These are phyloP conservation scores for Exophiala calicioides DNA, from an alignment of 2,329 filamentous ascomycete genomes.

Conservation along the genomic window DNA sequence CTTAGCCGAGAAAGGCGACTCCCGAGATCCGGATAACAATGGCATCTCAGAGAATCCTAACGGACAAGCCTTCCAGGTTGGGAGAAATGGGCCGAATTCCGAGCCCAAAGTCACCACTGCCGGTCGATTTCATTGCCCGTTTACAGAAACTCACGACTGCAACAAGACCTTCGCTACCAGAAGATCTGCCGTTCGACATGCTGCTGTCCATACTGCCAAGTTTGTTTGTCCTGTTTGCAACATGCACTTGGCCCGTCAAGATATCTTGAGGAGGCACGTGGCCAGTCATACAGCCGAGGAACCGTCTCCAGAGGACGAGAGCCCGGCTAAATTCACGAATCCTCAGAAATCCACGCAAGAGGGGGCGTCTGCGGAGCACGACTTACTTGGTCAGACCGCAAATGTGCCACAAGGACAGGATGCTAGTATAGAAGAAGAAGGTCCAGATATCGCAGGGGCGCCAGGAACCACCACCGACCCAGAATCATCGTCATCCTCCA, in stretches of 20 bases:
- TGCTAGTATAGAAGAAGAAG: neutral
- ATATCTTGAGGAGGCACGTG: constrained; percentile 19
- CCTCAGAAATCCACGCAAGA: constrained; percentile 3
- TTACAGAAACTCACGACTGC: constrained; percentile 16
- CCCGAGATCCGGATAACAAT: constrained; percentile 2
- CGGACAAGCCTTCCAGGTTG: neutral
- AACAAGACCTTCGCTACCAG: constrained; percentile 18
- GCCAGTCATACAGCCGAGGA: constrained; percentile 13
- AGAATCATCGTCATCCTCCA: constrained; percentile 6
- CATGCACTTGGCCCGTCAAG: constrained; percentile 17
- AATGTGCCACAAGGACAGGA: neutral
- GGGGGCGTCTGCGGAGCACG: neutral
- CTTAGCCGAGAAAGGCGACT: too few relatives aligned
- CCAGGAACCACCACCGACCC: constrained; percentile 4
- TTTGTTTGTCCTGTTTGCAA: constrained; percentile 23
- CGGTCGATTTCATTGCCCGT: constrained; percentile 25
- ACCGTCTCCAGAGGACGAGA: constrained; percentile 4
- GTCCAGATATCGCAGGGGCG: neutral
- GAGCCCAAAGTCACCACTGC: neutral
- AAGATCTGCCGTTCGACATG: constrained; percentile 25
- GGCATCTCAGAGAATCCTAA: neutral
- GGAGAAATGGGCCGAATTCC: neutral
- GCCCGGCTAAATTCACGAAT: constrained; percentile 6
- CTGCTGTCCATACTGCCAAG: constrained; percentile 12
- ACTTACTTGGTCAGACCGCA: neutral